Evolutionary conservation across 192 early-diverging fungal species (phyloP).

Genomic region (Gonapodya sp.): DNA sequence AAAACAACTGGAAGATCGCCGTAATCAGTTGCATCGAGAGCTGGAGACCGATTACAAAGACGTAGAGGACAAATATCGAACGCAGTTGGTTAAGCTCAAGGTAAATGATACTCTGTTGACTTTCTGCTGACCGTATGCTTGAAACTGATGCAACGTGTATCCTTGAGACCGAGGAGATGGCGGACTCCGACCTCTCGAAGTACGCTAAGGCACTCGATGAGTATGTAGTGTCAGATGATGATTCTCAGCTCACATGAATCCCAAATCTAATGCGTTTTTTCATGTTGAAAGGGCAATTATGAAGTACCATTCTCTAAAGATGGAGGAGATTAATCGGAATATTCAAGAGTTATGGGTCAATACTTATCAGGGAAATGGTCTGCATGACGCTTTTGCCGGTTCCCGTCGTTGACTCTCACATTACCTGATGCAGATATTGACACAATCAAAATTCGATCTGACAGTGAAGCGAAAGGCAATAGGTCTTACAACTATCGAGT

Average conservation of each 20-base stretch:
- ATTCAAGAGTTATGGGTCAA: slow-evolving; percentile 95
- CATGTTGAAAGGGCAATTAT: slow-evolving; percentile 56
- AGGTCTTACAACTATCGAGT: slow-evolving; percentile 81
- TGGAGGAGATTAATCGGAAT: slow-evolving; percentile 94
- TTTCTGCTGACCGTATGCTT: slow-evolving; percentile 12
- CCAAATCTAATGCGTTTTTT: not conserved
- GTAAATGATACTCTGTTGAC: slow-evolving; percentile 20
- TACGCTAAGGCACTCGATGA: slow-evolving; percentile 75
- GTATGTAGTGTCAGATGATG: slow-evolving; percentile 17
- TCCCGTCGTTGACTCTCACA: not conserved
- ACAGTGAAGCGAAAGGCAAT: slow-evolving; percentile 64
- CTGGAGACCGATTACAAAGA: slow-evolving; percentile 67
- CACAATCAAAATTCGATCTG: slow-evolving; percentile 87
- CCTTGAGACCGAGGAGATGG: slow-evolving; percentile 61
- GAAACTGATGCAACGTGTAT: slow-evolving; percentile 10
- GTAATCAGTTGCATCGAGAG: slow-evolving; percentile 48
- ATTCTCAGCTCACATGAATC: too few relatives aligned
- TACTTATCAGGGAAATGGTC: slow-evolving; percentile 85
- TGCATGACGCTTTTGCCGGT: not conserved
- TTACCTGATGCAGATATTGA: slow-evolving; percentile 64
- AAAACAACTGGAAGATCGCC: slow-evolving; percentile 63
- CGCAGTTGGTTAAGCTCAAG: slow-evolving; percentile 60
- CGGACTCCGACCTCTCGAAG: slow-evolving; percentile 67
- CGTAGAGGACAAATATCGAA: slow-evolving; percentile 56
- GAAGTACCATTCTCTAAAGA: slow-evolving; percentile 83